Percentiles rank a stretch among this genome's conserved stretches.
These are phyloP conservation scores for Camelina neglecta DNA, from an alignment of 345 rosid genomes.

Conservation along the genomic window DNA sequence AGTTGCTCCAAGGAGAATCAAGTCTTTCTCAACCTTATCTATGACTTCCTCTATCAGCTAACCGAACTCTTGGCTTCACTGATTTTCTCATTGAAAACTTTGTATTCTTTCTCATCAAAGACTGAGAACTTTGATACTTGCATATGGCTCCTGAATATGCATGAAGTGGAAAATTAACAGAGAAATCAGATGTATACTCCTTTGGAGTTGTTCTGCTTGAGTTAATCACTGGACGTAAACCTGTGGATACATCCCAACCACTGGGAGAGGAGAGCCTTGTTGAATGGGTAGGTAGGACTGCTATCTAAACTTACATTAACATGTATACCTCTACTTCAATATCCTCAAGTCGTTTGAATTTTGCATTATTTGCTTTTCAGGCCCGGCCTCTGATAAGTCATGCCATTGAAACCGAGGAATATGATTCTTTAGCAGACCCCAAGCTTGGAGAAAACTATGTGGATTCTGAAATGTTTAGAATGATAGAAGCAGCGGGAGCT, in stretches of 20 bases:
- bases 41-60: too few relatives aligned
- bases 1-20: constrained; percentile 91
- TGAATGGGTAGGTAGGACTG: constrained; percentile 69
- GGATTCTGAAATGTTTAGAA: constrained; percentile 75
- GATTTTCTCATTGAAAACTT: too few relatives aligned
- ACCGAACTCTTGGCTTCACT: too few relatives aligned
- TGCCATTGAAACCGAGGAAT: constrained; percentile 68
- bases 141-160: constrained; percentile 98
- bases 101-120: too few relatives aligned
- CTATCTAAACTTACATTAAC: background rate
- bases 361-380: constrained; percentile 43
- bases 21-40: constrained; percentile 60
- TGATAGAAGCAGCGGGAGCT: constrained; percentile 96
- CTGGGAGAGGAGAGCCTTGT: constrained; percentile 94
- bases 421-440: constrained; percentile 73
- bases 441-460: constrained; percentile 68
- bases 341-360: background rate
- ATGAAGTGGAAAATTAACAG: constrained; percentile 90
- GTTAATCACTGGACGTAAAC: constrained; percentile 93
- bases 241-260: constrained; percentile 90
- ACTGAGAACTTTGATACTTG: too few relatives aligned
- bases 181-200: constrained; percentile 94
- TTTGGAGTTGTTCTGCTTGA: constrained; percentile 95
- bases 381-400: constrained; percentile 88
- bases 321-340: background rate